These are phyloP conservation scores for Rutstroemia sydowiana DNA, from an alignment of 2,329 filamentous ascomycete species.

Conservation along the genomic window DNA sequence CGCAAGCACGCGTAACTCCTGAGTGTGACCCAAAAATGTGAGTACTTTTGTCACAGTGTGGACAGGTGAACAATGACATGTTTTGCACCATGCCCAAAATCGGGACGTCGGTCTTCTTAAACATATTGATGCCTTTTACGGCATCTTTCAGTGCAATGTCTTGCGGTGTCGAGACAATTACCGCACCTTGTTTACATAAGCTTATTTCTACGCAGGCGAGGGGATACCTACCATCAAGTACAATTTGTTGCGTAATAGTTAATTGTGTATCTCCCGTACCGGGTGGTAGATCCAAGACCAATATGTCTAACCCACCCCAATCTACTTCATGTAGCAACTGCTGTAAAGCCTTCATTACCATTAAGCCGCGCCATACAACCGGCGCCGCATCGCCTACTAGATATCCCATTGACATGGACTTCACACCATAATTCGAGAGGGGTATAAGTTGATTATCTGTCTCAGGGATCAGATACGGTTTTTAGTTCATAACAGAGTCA, in stretches of 20 bases:
- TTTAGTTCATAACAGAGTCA: neutral
- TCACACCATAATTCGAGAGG: conserved; percentile 87
- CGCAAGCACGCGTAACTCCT: conserved; percentile 61
- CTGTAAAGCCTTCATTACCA: conserved; percentile 96
- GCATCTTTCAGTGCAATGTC: conserved; percentile 89
- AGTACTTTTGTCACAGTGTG: conserved; percentile 66
- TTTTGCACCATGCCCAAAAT: conserved; percentile 86
- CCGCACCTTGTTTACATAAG: conserved; percentile 45
- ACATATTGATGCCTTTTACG: conserved; percentile 86
- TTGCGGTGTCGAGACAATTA: conserved; percentile 91
- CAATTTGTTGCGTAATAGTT: conserved; percentile 90
- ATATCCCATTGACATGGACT: conserved; percentile 99
- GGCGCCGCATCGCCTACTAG: conserved; percentile 72
- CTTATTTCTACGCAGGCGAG: neutral
- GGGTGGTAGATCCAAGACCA: conserved; percentile 86
- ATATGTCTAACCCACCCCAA: conserved; percentile 81
- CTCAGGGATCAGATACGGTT: conserved; percentile 19
- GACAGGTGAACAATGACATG: conserved; percentile 80
- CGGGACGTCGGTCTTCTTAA: conserved; percentile 67
- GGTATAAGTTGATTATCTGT: conserved; percentile 75
- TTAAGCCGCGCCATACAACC: conserved; percentile 90
- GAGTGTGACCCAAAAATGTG: conserved; percentile 65
- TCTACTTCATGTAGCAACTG: conserved; percentile 93
- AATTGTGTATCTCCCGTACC: conserved; percentile 94
- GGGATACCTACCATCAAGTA: conserved; percentile 61